Base-by-base conservation (phyloP, 1,139 yeast species). In the Yamadazyma atlantica region DNA sequence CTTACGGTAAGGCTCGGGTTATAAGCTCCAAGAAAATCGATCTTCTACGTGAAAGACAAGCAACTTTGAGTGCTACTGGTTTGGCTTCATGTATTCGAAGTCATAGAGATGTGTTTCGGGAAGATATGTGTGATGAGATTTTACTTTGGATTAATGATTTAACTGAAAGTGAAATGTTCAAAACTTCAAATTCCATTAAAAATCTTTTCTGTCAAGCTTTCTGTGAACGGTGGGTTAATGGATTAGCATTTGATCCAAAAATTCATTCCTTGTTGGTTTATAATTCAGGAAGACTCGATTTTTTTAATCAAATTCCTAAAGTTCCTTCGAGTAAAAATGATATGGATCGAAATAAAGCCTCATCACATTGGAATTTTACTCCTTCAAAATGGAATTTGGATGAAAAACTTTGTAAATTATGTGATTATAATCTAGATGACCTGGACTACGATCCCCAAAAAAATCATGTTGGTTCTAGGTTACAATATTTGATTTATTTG, bases 121-220 rank as follows among this genome's bases (percentile, higher is more conserved):
- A 88, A 55, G 92, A 85, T 41, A 81, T 85, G 88, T 82, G 85
- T 46, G 82, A 78, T 37, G 88, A 82, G 42, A 78, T 87, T 16
- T 55, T 86, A 8, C 53, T 58, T 15, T 85, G 95, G 90, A 55
- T 87, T 3, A 62, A 66, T 26, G 85, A 79, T 32, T 58, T 88
- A 32, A 68, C 85, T 0, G 73, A 69, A 39, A 73, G 84, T 24
- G 75, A 78, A 32, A 51, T 85, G 17, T 72, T 73, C 43, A 78
- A 77, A 15, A 71, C 74, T 32, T 75, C 75, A 45, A 60, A 64
- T 30, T 50, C 66, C 1, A 60, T 77, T 1, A 69, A 84, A 39
- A 72, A 78, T 35, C 53, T 76, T 1, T 66, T 85, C 13, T 78
- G 88, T 39, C 63, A 64, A 39, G 82, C 85, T 1, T 70, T 69